A percentile compares a stretch with the other conserved stretches of the same genome.
These are phyloP conservation scores for Heteromeles arbutifolia DNA, from an alignment of 306 rosid species.

Conservation along the genomic window DNA sequence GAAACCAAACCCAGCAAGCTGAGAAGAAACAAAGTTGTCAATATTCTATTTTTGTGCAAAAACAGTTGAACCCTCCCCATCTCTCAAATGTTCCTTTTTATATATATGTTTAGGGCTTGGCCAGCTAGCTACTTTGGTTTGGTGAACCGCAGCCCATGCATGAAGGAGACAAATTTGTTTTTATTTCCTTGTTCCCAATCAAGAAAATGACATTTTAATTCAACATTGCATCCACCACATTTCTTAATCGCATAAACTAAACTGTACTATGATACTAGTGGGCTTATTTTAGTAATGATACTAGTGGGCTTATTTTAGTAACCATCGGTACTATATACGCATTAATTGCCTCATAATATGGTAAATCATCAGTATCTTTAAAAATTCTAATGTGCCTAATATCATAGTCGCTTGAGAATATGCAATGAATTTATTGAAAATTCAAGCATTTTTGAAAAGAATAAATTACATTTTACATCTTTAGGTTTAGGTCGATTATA, in stretches of 20 bases:
- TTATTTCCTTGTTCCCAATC: neutral
- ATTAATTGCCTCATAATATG: neutral
- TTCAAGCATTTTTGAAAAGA: too few relatives aligned
- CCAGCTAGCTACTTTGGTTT: conserved; percentile 37
- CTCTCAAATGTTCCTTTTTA: neutral
- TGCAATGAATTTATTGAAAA: too few relatives aligned
- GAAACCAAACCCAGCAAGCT: conserved; percentile 9
- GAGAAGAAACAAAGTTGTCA: neutral
- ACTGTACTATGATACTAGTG: neutral
- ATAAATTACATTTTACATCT: too few relatives aligned
- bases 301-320: neutral
- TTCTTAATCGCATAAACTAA: neutral
- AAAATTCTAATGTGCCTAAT: too few relatives aligned
- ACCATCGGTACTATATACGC: neutral
- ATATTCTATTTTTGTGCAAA: neutral
- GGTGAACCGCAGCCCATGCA: conserved; percentile 75
- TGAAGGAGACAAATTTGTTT: conserved; percentile 40
- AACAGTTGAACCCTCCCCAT: neutral
- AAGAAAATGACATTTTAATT: neutral
- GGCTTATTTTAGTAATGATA: neutral
- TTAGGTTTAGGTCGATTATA: too few relatives aligned
- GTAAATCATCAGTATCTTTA: neutral
- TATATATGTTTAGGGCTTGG: neutral
- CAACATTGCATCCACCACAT: neutral
- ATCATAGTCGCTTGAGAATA: too few relatives aligned